Evolutionary conservation across 2,329 filamentous ascomycete genomes (phyloP).

Genomic region (Diplodia scrobiculata): DNA sequence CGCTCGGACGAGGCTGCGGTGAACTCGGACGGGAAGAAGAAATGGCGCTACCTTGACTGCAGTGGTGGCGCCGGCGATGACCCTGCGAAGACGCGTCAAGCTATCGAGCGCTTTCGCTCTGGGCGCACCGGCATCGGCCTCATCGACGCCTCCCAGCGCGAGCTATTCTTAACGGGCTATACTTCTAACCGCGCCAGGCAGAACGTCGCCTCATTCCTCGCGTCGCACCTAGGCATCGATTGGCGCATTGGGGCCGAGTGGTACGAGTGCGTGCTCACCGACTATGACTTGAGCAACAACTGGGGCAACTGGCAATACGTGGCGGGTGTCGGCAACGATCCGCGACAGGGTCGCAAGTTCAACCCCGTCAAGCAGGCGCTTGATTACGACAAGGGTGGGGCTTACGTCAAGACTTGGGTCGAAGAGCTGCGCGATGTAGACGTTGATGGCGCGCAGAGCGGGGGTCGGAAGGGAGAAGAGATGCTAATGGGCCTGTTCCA

Average conservation of each 20-base stretch:
- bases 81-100: constrained; percentile 46
- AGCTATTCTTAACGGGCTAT: constrained; percentile 74
- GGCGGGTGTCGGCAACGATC: constrained; percentile 77
- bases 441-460: constrained; percentile 38
- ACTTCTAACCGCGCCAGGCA: constrained; percentile 75
- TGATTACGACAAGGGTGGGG: constrained; percentile 71
- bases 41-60: constrained; percentile 38
- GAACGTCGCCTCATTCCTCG: constrained; percentile 73
- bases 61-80: constrained; percentile 45
- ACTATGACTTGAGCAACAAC: constrained; percentile 75
- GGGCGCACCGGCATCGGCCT: constrained; percentile 74
- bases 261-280: constrained; percentile 74
- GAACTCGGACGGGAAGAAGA: constrained; percentile 36
- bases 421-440: constrained; percentile 63
- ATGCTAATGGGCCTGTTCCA: constrained; percentile 66
- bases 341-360: constrained; percentile 71
- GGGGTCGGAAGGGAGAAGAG: constrained; percentile 37
- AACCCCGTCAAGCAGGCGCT: constrained; percentile 80
- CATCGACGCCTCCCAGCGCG: constrained; percentile 75
- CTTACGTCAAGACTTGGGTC: constrained; percentile 73
- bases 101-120: constrained; percentile 61
- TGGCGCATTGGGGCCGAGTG: constrained; percentile 81
- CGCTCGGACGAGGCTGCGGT: constrained; percentile 50
- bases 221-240: constrained; percentile 73
- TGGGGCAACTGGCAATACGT: constrained; percentile 87